phyloP scores from a whole-genome alignment of 257 asterid species.

The Salvia miltiorrhiza region DNA sequence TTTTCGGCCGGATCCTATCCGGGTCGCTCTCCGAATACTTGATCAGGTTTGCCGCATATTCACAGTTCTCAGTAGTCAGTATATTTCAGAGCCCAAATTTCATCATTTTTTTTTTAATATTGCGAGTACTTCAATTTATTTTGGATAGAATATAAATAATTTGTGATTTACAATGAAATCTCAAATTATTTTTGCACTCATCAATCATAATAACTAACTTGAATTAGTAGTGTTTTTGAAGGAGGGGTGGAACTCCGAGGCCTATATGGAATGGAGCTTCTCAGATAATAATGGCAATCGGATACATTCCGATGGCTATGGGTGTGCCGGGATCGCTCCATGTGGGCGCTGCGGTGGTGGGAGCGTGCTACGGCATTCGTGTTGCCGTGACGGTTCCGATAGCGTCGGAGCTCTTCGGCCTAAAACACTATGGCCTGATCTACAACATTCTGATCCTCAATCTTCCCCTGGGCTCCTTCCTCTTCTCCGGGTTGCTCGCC shows the following conservation, averaged over 20 bases:
- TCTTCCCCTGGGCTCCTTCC: constrained; percentile 67
- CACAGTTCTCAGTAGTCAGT: no score
- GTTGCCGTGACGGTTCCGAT: constrained; percentile 53
- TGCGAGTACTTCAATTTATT: no score
- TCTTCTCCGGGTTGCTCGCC: constrained; percentile 70
- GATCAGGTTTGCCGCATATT: constrained; percentile 49
- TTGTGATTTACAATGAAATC: no score
- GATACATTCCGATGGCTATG: constrained; percentile 57
- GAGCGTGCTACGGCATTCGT: constrained; percentile 63
- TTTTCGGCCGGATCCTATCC: constrained; percentile 84
- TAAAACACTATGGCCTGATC: constrained; percentile 58
- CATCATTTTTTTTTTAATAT: no score
- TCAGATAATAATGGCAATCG: constrained; percentile 54
- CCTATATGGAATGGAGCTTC: constrained; percentile 70
- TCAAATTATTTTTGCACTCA: no score
- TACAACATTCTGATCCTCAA: constrained; percentile 64
- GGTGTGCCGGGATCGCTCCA: constrained; percentile 64
- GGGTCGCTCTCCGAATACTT: constrained; percentile 82
- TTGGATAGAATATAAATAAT: no score
- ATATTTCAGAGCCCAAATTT: no score
- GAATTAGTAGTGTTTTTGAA: not conserved
- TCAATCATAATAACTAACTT: no score
- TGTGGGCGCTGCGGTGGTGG: constrained; percentile 58
- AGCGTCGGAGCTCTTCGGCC: constrained; percentile 74
- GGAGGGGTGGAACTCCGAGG: constrained; percentile 58